Evolutionary conservation across 345 rosid species (phyloP).

Genomic region (Dipteronia sinensis): DNA sequence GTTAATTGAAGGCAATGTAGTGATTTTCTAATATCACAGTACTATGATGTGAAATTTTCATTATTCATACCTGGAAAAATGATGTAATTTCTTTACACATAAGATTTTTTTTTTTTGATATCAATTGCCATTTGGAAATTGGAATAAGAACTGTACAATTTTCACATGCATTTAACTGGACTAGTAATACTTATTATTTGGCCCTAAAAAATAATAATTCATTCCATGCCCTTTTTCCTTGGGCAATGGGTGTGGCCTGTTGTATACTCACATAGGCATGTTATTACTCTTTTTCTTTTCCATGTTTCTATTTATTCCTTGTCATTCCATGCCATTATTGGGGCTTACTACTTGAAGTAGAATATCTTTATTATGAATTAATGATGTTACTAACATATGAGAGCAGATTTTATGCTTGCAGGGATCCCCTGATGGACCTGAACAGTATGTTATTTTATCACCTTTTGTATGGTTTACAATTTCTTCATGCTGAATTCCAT

Average conservation of each 20-base stretch:
- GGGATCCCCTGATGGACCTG: slow-evolving; percentile 97
- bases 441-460: slow-evolving; percentile 66
- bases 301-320: slow-evolving; percentile 1
- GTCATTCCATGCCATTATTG: not conserved
- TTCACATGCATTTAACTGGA: not conserved
- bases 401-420: slow-evolving; percentile 93
- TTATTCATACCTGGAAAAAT: not conserved
- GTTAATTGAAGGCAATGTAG: not conserved
- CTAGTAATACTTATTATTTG: not conserved
- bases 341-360: not conserved
- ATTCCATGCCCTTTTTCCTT: not conserved
- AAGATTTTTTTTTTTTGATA: not conserved
- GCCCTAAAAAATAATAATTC: no score
- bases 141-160: not conserved
- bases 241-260: not conserved
- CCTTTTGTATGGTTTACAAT: slow-evolving; percentile 15
- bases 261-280: not conserved
- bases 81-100: not conserved
- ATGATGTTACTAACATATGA: slow-evolving; percentile 23
- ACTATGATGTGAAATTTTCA: not conserved
- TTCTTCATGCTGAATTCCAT: slow-evolving; percentile 21
- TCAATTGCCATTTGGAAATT: not conserved
- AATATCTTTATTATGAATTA: not conserved
- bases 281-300: not conserved
- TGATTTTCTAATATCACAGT: not conserved